Base-by-base conservation (phyloP, 2,329 filamentous ascomycete genomes). In the Clonostachys chloroleuca region DNA sequence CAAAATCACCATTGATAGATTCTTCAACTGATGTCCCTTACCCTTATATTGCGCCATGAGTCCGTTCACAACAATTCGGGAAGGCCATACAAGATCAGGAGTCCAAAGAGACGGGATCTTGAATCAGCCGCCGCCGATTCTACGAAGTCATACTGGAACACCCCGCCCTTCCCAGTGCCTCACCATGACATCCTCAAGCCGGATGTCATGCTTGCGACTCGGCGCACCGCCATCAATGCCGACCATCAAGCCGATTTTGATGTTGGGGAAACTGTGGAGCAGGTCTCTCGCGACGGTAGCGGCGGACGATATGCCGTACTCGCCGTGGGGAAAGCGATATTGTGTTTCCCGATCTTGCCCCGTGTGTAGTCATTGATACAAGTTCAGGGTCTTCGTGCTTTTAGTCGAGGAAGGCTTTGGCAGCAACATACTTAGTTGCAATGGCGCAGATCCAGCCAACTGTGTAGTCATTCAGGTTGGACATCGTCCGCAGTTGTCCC, bases 271-370 rank as follows among this genome's bases (percentile, higher is more conserved):
- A 40, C 51, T 61, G 30, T 51, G 52, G 34, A 59, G 43, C 59
- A 69, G 62, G 43, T 65, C 54, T 40, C 51, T 52, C 9, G 62
- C 61, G 4, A 68, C 59, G 1, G 45, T 47, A 12, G 64, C 54
- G 7, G 66, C 65, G 13, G 63, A 7, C 42, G 45, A 34, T 44
- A 60, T 36, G 59, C 64, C 47, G 58, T 61, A 54, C 16, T 56
- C 49, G 12, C 51, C 43, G 4, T 49, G 42, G 5, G 64, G 63
- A 67, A 52, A 12, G 65, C 59, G n/a, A 67, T 57, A 45, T 62
- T 61, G 44, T 67, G 63, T 5, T 47, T 47, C 9, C 54, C 53
- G 42, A 67, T 59, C 10, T 47, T 49, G 12, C 63, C 61, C 2
- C 60, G 43, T 3, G 50, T 58, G 46, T 67, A 66, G 12, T 51